These are phyloP conservation scores for Prunus kanzakura DNA, from an alignment of 306 rosid genomes.

Conservation along the genomic window DNA sequence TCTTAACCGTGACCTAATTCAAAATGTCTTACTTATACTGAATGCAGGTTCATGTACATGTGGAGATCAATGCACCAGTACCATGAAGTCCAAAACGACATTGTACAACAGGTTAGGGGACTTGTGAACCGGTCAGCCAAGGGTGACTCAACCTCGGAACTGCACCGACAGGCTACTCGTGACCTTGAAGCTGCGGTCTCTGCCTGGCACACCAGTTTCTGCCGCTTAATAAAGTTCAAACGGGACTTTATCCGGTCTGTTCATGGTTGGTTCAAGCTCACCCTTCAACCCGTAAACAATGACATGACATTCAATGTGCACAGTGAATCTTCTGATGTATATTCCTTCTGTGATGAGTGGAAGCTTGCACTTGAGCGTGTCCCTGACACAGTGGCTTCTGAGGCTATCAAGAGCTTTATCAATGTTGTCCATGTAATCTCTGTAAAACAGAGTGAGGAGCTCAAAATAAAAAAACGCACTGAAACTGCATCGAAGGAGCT, in stretches of 20 bases:
- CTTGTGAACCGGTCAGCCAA: conserved; percentile 66
- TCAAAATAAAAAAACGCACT: conserved; percentile 70
- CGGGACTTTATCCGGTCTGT: conserved; percentile 71
- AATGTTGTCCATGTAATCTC: conserved; percentile 81
- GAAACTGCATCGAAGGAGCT: conserved; percentile 89
- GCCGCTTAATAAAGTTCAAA: conserved; percentile 80
- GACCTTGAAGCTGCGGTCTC: conserved; percentile 90
- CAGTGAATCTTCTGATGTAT: conserved; percentile 59
- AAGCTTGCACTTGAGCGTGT: conserved; percentile 96
- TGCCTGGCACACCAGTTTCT: conserved; percentile 89
- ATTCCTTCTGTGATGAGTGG: conserved; percentile 83
- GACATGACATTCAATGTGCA: conserved; percentile 41
- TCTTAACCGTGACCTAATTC: neutral
- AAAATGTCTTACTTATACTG: conserved; percentile 19
- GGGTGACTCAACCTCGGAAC: conserved; percentile 78
- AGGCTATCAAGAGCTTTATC: conserved; percentile 92
- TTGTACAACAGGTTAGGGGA: conserved; percentile 94
- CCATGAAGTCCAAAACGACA: conserved; percentile 86
- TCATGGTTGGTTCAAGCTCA: conserved; percentile 90
- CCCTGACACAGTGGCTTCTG: conserved; percentile 94
- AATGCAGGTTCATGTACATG: conserved; percentile 93
- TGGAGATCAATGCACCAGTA: conserved; percentile 91
- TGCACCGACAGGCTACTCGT: conserved; percentile 92
- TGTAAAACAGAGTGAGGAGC: conserved; percentile 72
- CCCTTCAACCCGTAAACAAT: conserved; percentile 61